phyloP scores from a whole-genome alignment of 129 eudicot species.

The Chrysanthemum seticuspe region DNA sequence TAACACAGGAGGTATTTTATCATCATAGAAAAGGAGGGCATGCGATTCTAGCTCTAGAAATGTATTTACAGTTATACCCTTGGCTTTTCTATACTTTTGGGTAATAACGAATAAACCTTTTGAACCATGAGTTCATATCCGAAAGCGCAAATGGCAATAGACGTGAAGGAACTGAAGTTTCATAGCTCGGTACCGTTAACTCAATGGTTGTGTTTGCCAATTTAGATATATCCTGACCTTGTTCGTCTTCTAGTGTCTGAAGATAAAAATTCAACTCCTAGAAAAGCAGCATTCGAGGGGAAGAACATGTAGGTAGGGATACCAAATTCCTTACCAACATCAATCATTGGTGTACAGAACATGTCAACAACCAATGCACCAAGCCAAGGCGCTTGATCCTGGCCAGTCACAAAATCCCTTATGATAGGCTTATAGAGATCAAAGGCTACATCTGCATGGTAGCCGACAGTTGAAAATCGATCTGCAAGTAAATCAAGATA shows the following conservation, averaged over 20 bases:
- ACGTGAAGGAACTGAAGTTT: conserved; percentile 31
- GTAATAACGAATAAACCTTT: conserved; percentile 33
- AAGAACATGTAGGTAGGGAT: conserved; percentile 45
- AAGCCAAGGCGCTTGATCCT: no score
- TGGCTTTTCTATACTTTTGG: conserved; percentile 44
- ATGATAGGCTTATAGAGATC: conserved; percentile 39
- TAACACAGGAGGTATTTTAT: conserved; percentile 34
- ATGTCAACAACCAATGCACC: conserved; percentile 52
- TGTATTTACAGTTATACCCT: conserved; percentile 50
- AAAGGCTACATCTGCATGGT: conserved; percentile 16
- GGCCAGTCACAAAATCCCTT: conserved; percentile 24
- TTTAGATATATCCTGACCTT: conserved; percentile 30
- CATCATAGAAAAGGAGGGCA: conserved; percentile 30
- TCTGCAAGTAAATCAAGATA: conserved; percentile 31
- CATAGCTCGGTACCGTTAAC: conserved; percentile 32
- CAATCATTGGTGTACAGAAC: conserved; percentile 59
- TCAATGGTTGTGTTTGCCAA: conserved; percentile 12
- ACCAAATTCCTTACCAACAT: conserved; percentile 48
- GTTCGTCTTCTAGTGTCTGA: conserved; percentile 37
- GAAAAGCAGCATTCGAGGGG: conserved; percentile 45
- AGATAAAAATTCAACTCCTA: conserved; percentile 41
- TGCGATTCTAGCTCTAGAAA: conserved; percentile 50
- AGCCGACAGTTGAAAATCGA: conserved; percentile 23
- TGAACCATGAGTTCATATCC: conserved; percentile 31
- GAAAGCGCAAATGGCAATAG: conserved; percentile 31